Evolutionary conservation across 805 yeast species (phyloP), one percentile per base, ranked within the genome.

Genomic region (Pichia occidentalis): DNA sequence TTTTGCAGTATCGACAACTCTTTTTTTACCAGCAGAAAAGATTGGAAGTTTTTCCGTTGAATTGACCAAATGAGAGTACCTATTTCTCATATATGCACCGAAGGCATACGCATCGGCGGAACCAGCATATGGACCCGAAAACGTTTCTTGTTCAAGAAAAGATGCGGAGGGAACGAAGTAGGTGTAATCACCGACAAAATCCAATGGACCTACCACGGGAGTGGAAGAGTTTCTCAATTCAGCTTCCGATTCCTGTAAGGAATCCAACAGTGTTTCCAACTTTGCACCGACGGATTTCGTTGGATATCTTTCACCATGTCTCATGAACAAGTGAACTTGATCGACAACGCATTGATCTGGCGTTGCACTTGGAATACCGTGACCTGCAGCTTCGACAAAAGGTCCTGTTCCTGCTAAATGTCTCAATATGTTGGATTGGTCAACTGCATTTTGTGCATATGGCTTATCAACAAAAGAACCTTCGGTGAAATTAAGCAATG

Each of bases 291-390:
- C 57, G 19, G 63, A 59, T 5, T 48, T 57, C 4, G 77, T 65
- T 11, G 83, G 84, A 50, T 65, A 80, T 47, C 92, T 67, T 54
- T 80, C 87, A 23, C 87, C 90, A 50, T 83, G 90, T 52, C 92
- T 70, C 52, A 76, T 77, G 30, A 78, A 56, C 25, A 81, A 57
- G 47, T 80, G 87, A 9, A 77, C 84, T 56, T 83, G 90, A 47
- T 71, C 70, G 40, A 77, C 59, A 5, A 57, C 50, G 57, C 85
- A 80, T 32, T 62, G 62, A 7, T 55, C 61, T 29, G 80, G 80
- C 2, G 65, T 48, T 7, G 61, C 71, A n/a, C 68, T 54, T 17
- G 69, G 58, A 33, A 75, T 71, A 11, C 80, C 79, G 43, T 51
- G 67, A 2, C 78, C 78, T 2, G 55, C 54, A 39, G 62, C 62